Evolutionary conservation across 2,329 filamentous ascomycete genomes (phyloP).

Genomic region (Penicillium glabrum): DNA sequence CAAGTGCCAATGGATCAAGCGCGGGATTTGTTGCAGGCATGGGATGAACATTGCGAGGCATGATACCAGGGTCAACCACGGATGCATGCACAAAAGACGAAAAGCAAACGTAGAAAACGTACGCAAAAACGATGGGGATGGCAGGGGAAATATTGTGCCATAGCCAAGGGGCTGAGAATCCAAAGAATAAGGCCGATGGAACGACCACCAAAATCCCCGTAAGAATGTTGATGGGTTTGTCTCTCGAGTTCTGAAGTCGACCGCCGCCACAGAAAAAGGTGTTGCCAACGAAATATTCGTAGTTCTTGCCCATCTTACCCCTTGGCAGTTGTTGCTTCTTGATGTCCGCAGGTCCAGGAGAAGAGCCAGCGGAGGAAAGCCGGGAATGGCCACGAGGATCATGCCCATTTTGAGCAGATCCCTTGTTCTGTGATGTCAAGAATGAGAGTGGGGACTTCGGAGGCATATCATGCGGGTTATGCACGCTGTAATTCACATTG

Average conservation of each 20-base stretch:
- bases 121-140: constrained; percentile 85
- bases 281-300: constrained; percentile 92
- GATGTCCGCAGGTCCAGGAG: constrained; percentile 62
- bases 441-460: constrained; percentile 75
- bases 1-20: constrained; percentile 77
- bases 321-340: constrained; percentile 40
- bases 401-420: constrained; percentile 49
- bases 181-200: constrained; percentile 80
- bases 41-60: constrained; percentile 86
- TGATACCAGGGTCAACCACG: constrained; percentile 85
- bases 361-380: constrained; percentile 76
- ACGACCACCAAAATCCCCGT: constrained; percentile 79
- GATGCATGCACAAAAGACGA: constrained; percentile 95
- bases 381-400: constrained; percentile 72
- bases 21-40: constrained; percentile 75
- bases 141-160: constrained; percentile 86
- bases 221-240: constrained; percentile 83
- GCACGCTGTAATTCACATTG: constrained; percentile 59
- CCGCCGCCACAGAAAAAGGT: constrained; percentile 86
- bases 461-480: constrained; percentile 57
- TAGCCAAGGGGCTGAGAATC: constrained; percentile 75
- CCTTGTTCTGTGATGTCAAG: constrained; percentile 61
- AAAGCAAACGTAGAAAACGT: constrained; percentile 85
- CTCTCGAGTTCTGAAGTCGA: constrained; percentile 81
- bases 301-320: constrained; percentile 65